phyloP scores from a whole-genome alignment of 805 yeast genomes.

The Candida sakaeoensis region DNA sequence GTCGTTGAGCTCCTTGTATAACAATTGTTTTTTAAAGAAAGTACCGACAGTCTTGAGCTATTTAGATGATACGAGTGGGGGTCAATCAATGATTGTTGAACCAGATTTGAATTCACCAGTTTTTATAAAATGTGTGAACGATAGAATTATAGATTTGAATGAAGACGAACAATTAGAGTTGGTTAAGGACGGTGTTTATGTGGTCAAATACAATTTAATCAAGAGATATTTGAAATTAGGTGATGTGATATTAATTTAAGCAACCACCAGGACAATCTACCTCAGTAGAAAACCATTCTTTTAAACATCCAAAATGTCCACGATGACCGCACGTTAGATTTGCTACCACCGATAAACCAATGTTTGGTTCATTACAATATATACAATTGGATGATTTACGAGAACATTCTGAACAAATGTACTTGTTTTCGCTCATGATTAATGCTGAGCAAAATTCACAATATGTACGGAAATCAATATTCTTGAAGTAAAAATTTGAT shows the following conservation, averaged over 20 bases:
- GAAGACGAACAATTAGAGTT: conserved; percentile 50
- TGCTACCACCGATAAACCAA: conserved; percentile 60
- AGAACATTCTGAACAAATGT: conserved; percentile 81
- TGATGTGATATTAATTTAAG: conserved; percentile 34
- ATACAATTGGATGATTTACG: conserved; percentile 64
- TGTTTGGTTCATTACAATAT: conserved; percentile 72
- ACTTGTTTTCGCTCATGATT: conserved; percentile 56
- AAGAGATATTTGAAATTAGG: conserved; percentile 31
- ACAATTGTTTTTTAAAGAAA: conserved; percentile 58
- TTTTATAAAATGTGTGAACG: conserved; percentile 52
- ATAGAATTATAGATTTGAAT: conserved; percentile 22
- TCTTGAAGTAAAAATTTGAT: conserved; percentile 30
- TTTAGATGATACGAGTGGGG: conserved; percentile 65
- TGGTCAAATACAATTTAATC: conserved; percentile 57
- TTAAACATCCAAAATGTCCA: conserved; percentile 79
- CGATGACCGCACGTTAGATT: conserved; percentile 77
- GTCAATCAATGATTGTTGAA: conserved; percentile 67
- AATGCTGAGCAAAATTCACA: conserved; percentile 60
- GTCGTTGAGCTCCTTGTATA: conserved; percentile 61
- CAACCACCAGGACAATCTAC: conserved; percentile 81
- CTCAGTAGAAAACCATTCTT: conserved; percentile 70
- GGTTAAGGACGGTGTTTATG: conserved; percentile 65
- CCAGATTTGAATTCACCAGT: conserved; percentile 81
- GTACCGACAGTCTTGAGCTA: conserved; percentile 69
- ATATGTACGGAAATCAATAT: conserved; percentile 42